A percentile compares a stretch with the other conserved stretches of the same genome.
Conservation (phyloP, 2,329 filamentous ascomycete species). For the Meredithiella fracta region DNA sequence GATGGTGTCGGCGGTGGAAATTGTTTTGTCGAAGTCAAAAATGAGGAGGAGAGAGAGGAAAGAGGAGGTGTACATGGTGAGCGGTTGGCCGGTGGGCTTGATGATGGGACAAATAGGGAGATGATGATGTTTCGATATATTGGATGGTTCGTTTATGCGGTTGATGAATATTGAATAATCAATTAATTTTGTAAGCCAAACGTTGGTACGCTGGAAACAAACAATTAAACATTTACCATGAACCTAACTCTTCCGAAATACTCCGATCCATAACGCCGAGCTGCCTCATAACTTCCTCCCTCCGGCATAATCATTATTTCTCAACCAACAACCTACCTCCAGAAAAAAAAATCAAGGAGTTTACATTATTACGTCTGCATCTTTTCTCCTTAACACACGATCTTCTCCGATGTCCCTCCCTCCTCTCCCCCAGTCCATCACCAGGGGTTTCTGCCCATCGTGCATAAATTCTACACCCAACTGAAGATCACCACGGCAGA, state of each 20-base stretch:
- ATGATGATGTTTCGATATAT: slow-evolving; percentile 1
- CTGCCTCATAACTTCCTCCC: too few species aligned
- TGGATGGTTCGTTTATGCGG: neutral
- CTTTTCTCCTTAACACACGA: too few species aligned
- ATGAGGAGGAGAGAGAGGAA: slow-evolving; percentile 25
- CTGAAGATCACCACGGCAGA: neutral
- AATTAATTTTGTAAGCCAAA: too few species aligned
- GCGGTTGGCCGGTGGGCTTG: neutral
- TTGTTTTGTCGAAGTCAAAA: slow-evolving; percentile 44
- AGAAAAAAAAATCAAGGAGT: neutral
- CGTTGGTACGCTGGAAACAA: too few species aligned
- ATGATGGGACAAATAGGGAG: neutral
- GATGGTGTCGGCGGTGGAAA: slow-evolving; percentile 38
- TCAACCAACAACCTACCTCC: too few species aligned
- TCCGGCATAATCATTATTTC: neutral
- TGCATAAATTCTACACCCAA: neutral
- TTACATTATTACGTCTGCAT: too few species aligned
- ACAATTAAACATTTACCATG: too few species aligned
- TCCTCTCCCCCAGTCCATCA: neutral
- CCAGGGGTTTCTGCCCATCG: neutral
- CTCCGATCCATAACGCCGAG: too few species aligned
- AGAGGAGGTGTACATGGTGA: neutral
- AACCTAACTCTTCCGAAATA: too few species aligned
- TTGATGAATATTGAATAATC: neutral
- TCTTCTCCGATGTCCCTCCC: neutral